Evolutionary conservation across 176 grass and related monocot species (phyloP), one percentile per base, ranked within the genome.

Genomic region (Aegilops umbellulata): DNA sequence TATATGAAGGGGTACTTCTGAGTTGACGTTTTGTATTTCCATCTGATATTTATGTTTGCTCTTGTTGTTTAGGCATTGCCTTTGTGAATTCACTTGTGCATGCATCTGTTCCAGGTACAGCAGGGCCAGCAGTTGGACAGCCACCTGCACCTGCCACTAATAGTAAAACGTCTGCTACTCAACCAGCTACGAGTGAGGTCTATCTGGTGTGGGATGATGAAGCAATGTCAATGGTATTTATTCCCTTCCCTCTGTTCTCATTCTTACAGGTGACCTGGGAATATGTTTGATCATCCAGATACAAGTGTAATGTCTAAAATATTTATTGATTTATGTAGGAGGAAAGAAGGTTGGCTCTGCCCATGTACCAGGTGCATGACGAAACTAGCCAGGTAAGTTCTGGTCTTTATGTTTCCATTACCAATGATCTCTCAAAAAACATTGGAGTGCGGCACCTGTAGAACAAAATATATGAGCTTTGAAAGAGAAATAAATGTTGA

Each of bases 371-470:
- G 87, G 89, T 99, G 90, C 97, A 97, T 94, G 97, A 99, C 84
- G 97, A 99, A 99, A 99, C 97, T 86, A 99, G 94, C 94, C 94
- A 99, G 97, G 97, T 99, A 99, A 99, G 97, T 99, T 87, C 8
- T 92, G 80, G 35, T 3, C 47, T 68, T 80, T 78, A 71, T 83
- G 57, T 80, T 94, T 86, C 13, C 85, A 92, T 63, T 76, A 70
- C 88, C 80, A 69, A 82, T 90, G 31, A 34, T 36, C 32, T 69
- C 24, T 25, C 36, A 65, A 39, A 35, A 47, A 61, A 12, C 6
- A 69, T 31, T 55, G 73, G 32, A 78, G 31, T 12, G 20, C 26
- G 26, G 80, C 75, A 75, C 58, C 32, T 13, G 12, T 27, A 39
- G 22, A 81, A 36, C 4, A 83, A 41, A 3, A 7, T 80, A 89